Evolutionary conservation across 345 rosid genomes (phyloP).

Genomic region (Acer yangbiense): DNA sequence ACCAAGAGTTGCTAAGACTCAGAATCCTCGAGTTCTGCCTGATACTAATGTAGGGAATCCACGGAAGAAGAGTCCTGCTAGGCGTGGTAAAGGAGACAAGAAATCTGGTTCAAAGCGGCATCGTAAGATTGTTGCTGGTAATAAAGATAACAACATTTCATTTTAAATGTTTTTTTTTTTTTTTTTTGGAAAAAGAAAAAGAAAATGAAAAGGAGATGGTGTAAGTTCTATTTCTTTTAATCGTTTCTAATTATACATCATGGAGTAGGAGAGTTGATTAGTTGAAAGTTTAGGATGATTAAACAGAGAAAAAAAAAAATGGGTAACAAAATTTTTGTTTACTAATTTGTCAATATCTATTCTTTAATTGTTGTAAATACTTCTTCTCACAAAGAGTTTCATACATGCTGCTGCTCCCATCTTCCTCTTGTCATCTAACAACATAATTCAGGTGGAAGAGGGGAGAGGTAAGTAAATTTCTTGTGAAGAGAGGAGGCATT

Average conservation of each 20-base stretch:
- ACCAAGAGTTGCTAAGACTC: slow-evolving; percentile 29
- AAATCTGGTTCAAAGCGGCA: slow-evolving; percentile 54
- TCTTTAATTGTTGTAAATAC: slow-evolving; percentile 20
- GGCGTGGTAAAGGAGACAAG: slow-evolving; percentile 49
- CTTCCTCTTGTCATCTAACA: background rate
- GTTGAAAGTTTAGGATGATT: slow-evolving; percentile 8
- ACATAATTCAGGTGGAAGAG: background rate
- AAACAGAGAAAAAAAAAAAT: background rate
- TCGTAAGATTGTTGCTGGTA: slow-evolving; percentile 59
- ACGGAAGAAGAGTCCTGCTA: slow-evolving; percentile 43
- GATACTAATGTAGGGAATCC: slow-evolving; percentile 23
- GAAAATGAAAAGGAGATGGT: background rate
- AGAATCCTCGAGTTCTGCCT: slow-evolving; percentile 30
- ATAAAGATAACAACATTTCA: slow-evolving; percentile 34
- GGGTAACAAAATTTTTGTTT: background rate
- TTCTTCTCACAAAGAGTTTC: slow-evolving; percentile 5
- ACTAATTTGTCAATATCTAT: background rate
- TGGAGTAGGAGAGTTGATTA: slow-evolving; percentile 1
- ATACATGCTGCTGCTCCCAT: background rate
- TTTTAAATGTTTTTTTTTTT: slow-evolving; percentile 1
- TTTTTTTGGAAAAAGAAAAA: background rate
- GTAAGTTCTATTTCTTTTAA: background rate
- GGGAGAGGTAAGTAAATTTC: background rate
- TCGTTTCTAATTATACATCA: slow-evolving; percentile 14
- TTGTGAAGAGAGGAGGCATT: slow-evolving; percentile 1